Conservation (phyloP, 164 flowering plant genomes). For the Vitis vinifera region DNA sequence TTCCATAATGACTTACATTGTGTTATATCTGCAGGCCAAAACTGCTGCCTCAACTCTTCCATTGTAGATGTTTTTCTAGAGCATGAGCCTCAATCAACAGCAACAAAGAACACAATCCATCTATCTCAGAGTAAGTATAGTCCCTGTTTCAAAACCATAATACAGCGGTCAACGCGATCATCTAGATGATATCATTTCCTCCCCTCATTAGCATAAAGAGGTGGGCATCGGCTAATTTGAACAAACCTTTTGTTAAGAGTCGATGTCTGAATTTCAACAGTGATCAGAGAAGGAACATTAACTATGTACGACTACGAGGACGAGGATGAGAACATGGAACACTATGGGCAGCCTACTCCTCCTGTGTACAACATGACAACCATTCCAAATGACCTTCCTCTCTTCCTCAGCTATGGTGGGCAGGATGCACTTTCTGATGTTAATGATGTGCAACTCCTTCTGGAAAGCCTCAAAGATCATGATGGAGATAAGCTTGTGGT, state of each 20-base stretch:
- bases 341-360: conserved; percentile 29
- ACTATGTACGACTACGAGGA: conserved; percentile 23
- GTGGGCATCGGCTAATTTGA: no score
- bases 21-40: conserved; percentile 45
- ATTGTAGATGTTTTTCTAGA: conserved; percentile 39
- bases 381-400: conserved; percentile 41
- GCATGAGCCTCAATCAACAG: conserved; percentile 67
- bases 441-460: conserved; percentile 45
- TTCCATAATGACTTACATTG: no score
- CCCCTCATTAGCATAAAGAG: no score
- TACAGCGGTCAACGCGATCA: no score
- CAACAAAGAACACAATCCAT: conserved; percentile 76
- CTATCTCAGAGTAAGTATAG: conserved; percentile 6
- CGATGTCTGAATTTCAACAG: conserved; percentile 4
- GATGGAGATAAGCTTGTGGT: conserved; percentile 46
- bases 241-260: no score
- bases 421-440: conserved; percentile 56
- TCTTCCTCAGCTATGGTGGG: conserved; percentile 72
- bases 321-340: conserved; percentile 19
- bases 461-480: conserved; percentile 48
- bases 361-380: conserved; percentile 27
- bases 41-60: conserved; percentile 77
- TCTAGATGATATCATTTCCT: no score
- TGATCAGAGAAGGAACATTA: conserved; percentile 29
- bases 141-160: no score